phyloP scores from a whole-genome alignment of 1,284 basidiomycete species.

The Kwoniella shivajii region DNA sequence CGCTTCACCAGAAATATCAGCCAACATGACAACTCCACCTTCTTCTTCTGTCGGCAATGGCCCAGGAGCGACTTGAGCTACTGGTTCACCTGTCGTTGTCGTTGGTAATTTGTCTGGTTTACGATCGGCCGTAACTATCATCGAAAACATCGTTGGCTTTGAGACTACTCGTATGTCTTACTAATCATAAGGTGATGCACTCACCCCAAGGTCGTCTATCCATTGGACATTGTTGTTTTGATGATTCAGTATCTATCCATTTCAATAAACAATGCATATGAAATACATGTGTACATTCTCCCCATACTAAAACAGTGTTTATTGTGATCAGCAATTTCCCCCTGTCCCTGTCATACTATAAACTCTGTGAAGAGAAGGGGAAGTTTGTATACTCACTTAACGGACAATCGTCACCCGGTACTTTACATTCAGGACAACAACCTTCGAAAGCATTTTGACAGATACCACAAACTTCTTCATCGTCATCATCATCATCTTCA shows the following conservation, averaged over 20 bases:
- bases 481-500: conserved; percentile 62
- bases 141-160: neutral
- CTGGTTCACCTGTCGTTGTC: conserved; percentile 38
- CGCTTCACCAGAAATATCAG: conserved; percentile 11
- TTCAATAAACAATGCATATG: conserved; percentile 95
- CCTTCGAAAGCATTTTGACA: conserved; percentile 88
- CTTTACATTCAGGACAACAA: conserved; percentile 89
- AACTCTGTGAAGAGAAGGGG: neutral
- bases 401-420: conserved; percentile 95
- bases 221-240: conserved; percentile 92
- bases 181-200: conserved; percentile 42
- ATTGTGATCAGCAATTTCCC: too few species aligned
- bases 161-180: neutral
- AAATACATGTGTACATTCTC: conserved; percentile 90
- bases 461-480: conserved; percentile 90
- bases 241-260: conserved; percentile 83
- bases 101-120: conserved; percentile 49
- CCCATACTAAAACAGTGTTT: too few species aligned
- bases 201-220: conserved; percentile 87
- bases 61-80: conserved; percentile 40
- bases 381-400: conserved; percentile 66
- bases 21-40: conserved; percentile 7
- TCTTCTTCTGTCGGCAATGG: conserved; percentile 27
- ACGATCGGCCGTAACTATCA: conserved; percentile 44
- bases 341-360: neutral